Evolutionary conservation across 2,329 filamentous ascomycete genomes (phyloP), one percentile per base, ranked within the genome.

Genomic region (Rhytidhysteron rufulum): DNA sequence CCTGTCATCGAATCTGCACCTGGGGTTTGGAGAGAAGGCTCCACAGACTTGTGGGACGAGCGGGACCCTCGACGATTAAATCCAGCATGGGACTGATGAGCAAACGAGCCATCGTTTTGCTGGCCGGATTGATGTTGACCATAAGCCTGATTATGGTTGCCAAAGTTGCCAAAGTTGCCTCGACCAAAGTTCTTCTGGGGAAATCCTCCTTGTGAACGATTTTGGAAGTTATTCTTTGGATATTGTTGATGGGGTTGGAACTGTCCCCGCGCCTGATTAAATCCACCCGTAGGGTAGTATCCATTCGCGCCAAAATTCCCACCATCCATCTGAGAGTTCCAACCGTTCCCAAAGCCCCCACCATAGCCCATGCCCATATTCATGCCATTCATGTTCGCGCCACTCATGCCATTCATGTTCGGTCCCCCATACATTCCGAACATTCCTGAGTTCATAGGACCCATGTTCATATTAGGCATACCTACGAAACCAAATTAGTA

Each of bases 401-500:
- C 62, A 47, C 79, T 84, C 81, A 86, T 84, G 74, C 82, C 78
- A 75, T 79, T 84, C 83, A 86, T 85, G 74, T 82, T 82, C 75
- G 82, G 79, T 62, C 73, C 71, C 70, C 79, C 79, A 66, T 85
- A 88, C 64, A 80, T 80, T 73, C 82, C 80, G 73, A 81, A 88
- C 83, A 89, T 87, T 76, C 82, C 81, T 78, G 78, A 83, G 65
- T 85, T 80, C 79, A 85, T 84, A 66, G 74, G 81, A 75, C 90
- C 86, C 87, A 95, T 93, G 67, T 78, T 78, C 85, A 91, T 88
- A 58, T 80, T 80, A 52, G 84, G 73, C 85, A 93, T 90, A 60
- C 81, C 86, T 49, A 43, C 32, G 27, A 31, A 17, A 17, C 39
- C 10, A 39, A 7, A 29, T 34, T 37, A 22, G 34, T 22, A 21